Percentiles rank a stretch among this genome's conserved stretches.
Conservation (phyloP, 768 basidiomycete species). For the Boletellus emodensis region DNA sequence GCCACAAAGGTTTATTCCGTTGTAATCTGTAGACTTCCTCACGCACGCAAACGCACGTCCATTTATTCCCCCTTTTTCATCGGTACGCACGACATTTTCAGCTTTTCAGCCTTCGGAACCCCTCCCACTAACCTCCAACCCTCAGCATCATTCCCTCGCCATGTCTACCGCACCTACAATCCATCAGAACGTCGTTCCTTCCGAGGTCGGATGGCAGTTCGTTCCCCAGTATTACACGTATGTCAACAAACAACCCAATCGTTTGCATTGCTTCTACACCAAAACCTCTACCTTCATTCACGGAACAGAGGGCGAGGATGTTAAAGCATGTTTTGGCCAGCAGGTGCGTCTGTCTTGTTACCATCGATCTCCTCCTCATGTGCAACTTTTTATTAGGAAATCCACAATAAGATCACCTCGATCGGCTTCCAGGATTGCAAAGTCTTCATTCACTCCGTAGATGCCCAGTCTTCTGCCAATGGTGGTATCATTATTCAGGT, state of each 20-base stretch:
- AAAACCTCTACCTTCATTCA: slow-evolving; percentile 97
- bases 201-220: slow-evolving; percentile 99
- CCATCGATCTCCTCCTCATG: slow-evolving; percentile 3
- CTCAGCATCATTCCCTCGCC: slow-evolving; percentile 30
- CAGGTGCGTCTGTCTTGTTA: slow-evolving; percentile 53
- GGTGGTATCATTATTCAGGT: slow-evolving; percentile 99
- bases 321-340: slow-evolving; percentile 85
- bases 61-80: slow-evolving; percentile 32
- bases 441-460: slow-evolving; percentile 98
- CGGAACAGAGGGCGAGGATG: slow-evolving; percentile 95
- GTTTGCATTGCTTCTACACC: slow-evolving; percentile 98
- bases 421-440: slow-evolving; percentile 96
- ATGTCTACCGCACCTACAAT: slow-evolving; percentile 43
- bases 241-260: slow-evolving; percentile 95
- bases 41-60: slow-evolving; percentile 32
- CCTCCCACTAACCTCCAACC: neutral
- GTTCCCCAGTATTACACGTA: slow-evolving; percentile 99
- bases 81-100: slow-evolving; percentile 13
- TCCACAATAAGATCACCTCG: slow-evolving; percentile 92
- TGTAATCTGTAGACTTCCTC: slow-evolving; percentile 38
- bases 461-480: slow-evolving; percentile 91
- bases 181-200: slow-evolving; percentile 73
- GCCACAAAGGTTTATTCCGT: slow-evolving; percentile 27
- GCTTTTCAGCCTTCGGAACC: slow-evolving; percentile 3
- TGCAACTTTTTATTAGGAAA: slow-evolving; percentile 58